These are phyloP conservation scores for Narthecium ossifragum DNA, from an alignment of 106 monocot genomes.

Conservation along the genomic window DNA sequence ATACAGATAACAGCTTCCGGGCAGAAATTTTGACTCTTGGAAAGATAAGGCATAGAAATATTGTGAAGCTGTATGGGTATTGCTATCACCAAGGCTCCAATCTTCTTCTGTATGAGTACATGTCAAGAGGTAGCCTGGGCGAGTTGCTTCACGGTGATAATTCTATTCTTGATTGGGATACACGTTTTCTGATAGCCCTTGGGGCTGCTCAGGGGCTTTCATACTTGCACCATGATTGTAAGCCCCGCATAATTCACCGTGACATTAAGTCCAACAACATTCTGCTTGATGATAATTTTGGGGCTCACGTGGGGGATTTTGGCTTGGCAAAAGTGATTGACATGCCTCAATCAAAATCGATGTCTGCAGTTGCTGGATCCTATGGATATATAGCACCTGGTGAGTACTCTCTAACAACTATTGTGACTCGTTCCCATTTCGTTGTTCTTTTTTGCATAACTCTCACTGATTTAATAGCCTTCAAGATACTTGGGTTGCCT, in stretches of 20 bases:
- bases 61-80: slow-evolving; percentile 89
- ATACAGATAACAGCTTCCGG: slow-evolving; percentile 69
- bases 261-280: slow-evolving; percentile 99
- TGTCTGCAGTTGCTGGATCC: slow-evolving; percentile 96
- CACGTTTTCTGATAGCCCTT: slow-evolving; percentile 70
- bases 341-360: slow-evolving; percentile 80
- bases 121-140: slow-evolving; percentile 86
- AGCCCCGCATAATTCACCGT: slow-evolving; percentile 83
- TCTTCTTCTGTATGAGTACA: slow-evolving; percentile 88
- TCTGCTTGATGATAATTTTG: slow-evolving; percentile 83
- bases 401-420: slow-evolving; percentile 40
- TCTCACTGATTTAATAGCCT: too few species aligned
- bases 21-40: slow-evolving; percentile 93
- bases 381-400: slow-evolving; percentile 99
- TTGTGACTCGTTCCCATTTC: neutral
- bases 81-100: slow-evolving; percentile 76
- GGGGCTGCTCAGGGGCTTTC: slow-evolving; percentile 92
- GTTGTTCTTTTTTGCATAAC: neutral
- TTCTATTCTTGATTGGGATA: slow-evolving; percentile 60
- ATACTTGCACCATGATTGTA: slow-evolving; percentile 94
- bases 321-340: slow-evolving; percentile 94
- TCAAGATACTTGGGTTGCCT: too few species aligned
- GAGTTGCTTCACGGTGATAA: slow-evolving; percentile 65
- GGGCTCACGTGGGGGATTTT: slow-evolving; percentile 97
- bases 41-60: slow-evolving; percentile 91